These are phyloP conservation scores for Rosa hybrid DNA, from an alignment of 331 rosid genomes.

Conservation along the genomic window DNA sequence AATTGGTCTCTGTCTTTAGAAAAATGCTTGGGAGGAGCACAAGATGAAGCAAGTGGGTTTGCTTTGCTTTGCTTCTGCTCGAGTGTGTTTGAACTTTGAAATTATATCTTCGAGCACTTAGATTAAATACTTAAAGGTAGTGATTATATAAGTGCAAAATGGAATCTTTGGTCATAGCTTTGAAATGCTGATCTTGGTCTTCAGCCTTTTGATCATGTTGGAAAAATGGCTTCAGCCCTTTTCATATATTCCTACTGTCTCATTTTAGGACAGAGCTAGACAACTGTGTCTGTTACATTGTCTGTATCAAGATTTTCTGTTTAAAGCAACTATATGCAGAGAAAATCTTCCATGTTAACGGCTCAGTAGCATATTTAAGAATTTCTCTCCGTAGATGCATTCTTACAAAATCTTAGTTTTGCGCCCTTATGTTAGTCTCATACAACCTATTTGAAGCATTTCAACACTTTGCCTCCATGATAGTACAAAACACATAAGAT, in stretches of 20 bases:
- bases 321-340: background rate
- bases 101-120: conserved; percentile 28
- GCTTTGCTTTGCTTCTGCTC: conserved; percentile 38
- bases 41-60: conserved; percentile 54
- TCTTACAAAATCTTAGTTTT: background rate
- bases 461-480: background rate
- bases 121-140: background rate
- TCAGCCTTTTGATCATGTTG: background rate
- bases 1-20: conserved; percentile 30
- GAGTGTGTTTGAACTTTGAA: conserved; percentile 18
- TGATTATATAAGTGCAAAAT: background rate
- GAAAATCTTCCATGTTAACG: background rate
- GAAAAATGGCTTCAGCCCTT: conserved; percentile 11
- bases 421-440: background rate
- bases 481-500: background rate
- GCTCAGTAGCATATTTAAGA: background rate
- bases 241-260: conserved; percentile 19
- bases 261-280: conserved; percentile 3
- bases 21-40: conserved; percentile 51
- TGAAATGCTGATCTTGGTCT: conserved; percentile 30
- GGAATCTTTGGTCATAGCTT: conserved; percentile 61
- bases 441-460: background rate
- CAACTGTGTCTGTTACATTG: conserved; percentile 12
- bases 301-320: conserved; percentile 7
- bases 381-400: background rate